phyloP scores from a whole-genome alignment of 2,329 filamentous ascomycete genomes.

The Cladophialophora chaetospira region DNA sequence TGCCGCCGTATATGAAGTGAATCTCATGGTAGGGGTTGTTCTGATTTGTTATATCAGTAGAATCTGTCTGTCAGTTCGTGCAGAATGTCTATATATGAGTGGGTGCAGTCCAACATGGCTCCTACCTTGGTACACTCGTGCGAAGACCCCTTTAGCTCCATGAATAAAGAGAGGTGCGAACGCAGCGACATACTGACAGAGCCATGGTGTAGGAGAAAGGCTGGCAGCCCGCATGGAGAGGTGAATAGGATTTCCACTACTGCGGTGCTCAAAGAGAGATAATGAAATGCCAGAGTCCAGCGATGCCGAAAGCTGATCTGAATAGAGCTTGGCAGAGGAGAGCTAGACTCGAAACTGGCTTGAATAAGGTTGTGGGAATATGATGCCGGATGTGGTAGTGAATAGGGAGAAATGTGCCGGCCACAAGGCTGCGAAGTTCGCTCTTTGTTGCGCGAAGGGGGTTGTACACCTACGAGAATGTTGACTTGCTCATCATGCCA shows the following conservation, averaged over 20 bases:
- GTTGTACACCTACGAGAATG: too few species aligned
- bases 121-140: neutral
- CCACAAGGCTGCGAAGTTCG: neutral
- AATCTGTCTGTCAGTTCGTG: too few species aligned
- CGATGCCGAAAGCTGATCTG: conserved; percentile 16
- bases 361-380: conserved; percentile 14
- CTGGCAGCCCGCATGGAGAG: conserved; percentile 11
- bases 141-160: neutral
- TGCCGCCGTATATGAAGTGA: conserved; percentile 18
- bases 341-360: conserved; percentile 15
- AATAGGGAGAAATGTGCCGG: conserved; percentile 9
- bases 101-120: neutral
- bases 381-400: conserved; percentile 18
- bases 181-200: neutral
- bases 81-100: neutral
- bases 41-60: neutral
- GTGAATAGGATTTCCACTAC: conserved; percentile 18
- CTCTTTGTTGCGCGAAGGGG: too few species aligned
- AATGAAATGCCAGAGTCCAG: neutral
- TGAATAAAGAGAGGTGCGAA: conserved; percentile 14
- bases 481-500: too few species aligned
- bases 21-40: conserved; percentile 10
- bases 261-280: neutral
- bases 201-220: conserved; percentile 6
- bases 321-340: conserved; percentile 3